phyloP scores from a whole-genome alignment of 108 stramenopile genomes.

The Cyclostephanos tholiformis region DNA sequence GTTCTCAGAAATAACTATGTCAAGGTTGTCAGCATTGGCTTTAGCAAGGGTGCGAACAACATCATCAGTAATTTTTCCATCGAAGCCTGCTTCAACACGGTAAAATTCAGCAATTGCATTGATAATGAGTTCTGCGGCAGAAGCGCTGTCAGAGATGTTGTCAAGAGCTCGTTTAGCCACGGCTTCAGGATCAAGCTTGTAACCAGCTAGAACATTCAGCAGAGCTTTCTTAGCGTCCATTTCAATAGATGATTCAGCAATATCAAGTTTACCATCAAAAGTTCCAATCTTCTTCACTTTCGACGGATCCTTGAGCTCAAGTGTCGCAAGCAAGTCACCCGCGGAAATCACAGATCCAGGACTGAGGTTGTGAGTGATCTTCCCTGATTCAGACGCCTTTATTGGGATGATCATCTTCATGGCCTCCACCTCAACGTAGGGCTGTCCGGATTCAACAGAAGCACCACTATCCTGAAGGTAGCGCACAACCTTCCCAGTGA shows the following conservation, averaged over 20 bases:
- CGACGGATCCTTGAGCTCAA: conserved; percentile 93
- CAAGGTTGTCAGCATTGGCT: conserved; percentile 75
- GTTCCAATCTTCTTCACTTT: conserved; percentile 93
- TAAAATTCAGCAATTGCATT: conserved; percentile 79
- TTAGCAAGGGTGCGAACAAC: conserved; percentile 89
- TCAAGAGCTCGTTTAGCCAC: conserved; percentile 60
- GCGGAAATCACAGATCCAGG: conserved; percentile 95
- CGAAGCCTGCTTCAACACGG: conserved; percentile 87
- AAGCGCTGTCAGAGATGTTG: conserved; percentile 47
- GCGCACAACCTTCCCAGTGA: conserved; percentile 98
- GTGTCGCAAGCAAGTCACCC: conserved; percentile 94
- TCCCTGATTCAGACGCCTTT: conserved; percentile 94
- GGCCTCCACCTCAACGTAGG: conserved; percentile 95
- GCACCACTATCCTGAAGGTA: conserved; percentile 93
- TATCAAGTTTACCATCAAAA: conserved; percentile 81
- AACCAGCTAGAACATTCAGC: conserved; percentile 78
- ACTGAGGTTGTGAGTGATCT: conserved; percentile 89
- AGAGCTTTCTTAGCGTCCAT: conserved; percentile 55
- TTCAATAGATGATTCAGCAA: conserved; percentile 39
- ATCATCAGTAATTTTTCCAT: conserved; percentile 81
- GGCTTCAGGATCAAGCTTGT: conserved; percentile 51
- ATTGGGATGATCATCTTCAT: conserved; percentile 98
- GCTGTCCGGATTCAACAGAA: conserved; percentile 86
- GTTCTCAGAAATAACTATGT: conserved; percentile 80
- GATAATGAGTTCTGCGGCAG: conserved; percentile 63